Percentiles rank a stretch among this genome's conserved stretches.
Evolutionary conservation across 2,329 filamentous ascomycete species (phyloP).

Genomic region (Neonectria coccinea): DNA sequence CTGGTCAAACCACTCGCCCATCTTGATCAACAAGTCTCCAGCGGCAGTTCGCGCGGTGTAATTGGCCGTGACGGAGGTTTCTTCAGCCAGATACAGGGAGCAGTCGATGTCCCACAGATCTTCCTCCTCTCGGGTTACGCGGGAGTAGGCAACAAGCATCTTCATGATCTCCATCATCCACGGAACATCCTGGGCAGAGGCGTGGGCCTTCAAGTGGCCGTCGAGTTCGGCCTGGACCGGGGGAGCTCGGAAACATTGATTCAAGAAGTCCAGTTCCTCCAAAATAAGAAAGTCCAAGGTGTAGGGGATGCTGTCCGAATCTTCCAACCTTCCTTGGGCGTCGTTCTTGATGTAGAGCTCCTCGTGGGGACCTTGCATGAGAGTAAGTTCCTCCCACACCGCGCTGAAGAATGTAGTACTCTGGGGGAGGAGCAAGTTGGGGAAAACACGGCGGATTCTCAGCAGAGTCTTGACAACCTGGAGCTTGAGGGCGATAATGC

Average conservation of each 20-base stretch:
- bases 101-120: slow-evolving; percentile 97
- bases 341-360: slow-evolving; percentile 88
- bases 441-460: slow-evolving; percentile 87
- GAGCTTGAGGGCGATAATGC: slow-evolving; percentile 86
- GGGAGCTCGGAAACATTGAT: slow-evolving; percentile 87
- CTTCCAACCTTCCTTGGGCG: slow-evolving; percentile 87
- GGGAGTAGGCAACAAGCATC: slow-evolving; percentile 84
- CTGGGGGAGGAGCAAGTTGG: slow-evolving; percentile 83
- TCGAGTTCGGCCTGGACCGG: slow-evolving; percentile 92
- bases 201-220: slow-evolving; percentile 74
- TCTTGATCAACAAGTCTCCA: slow-evolving; percentile 90
- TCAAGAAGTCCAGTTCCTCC: slow-evolving; percentile 95
- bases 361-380: slow-evolving; percentile 79
- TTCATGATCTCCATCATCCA: slow-evolving; percentile 93
- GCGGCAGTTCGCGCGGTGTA: slow-evolving; percentile 95
- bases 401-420: slow-evolving; percentile 85
- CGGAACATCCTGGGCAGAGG: slow-evolving; percentile 71
- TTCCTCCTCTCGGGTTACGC: slow-evolving; percentile 93
- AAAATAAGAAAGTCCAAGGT: slow-evolving; percentile 93
- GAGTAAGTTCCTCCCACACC: slow-evolving; percentile 88
- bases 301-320: slow-evolving; percentile 91
- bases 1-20: slow-evolving; percentile 87
- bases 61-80: slow-evolving; percentile 93
- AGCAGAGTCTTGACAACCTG: slow-evolving; percentile 95
- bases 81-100: slow-evolving; percentile 94